Base-by-base conservation (phyloP, 2,329 filamentous ascomycete species). In the Nannizziopsis arthrosporioides region DNA sequence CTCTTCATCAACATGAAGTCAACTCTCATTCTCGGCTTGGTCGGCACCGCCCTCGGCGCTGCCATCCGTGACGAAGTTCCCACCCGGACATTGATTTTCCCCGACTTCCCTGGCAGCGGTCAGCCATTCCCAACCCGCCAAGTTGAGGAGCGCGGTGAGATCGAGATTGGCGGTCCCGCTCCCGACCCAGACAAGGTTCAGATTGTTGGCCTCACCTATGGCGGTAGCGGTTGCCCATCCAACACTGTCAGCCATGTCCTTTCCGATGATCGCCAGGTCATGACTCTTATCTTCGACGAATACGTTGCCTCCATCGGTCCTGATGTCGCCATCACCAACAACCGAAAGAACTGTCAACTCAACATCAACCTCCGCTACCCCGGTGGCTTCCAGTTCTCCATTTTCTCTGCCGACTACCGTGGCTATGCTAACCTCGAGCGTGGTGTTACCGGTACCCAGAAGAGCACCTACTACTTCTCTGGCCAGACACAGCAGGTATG, bases 391-490 rank as follows among this genome's bases (percentile, higher is more conserved):
- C 71, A 74, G 61, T 75, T 72, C 65, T 73, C 69, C 43, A 59
- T 76, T 55, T 67, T 75, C 56, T 69, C 68, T 49, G 72, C 72
- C 54, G 68, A 73, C 53, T 75, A 74, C 64, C 71, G 73, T 56
- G 73, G 73, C 45, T 75, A 74, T 54, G 69, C 69, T 44, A 55
- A 61, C 51, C 64, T 76, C 43, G 65, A 72, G 32, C 59, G 62
- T 53, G 71, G 69, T 27, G 65, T 74, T 43, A 68, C 60, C 4
- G 73, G 72, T 42, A 67, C 65, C 15, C 67, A 73, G 55, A 73
- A 73, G 62, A 72, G 73, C 11, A 74, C 69, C 31, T 76, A 76
- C 63, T 76, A 75, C 62, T 76, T 75, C 63, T 73, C 72, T 42
- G 73, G 73, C 35, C 59, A 64, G 41, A 61, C 57, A 30, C 55